Evolutionary conservation across 495 filamentous ascomycete genomes (phyloP).

Genomic region (Mycothermus thermophilus): DNA sequence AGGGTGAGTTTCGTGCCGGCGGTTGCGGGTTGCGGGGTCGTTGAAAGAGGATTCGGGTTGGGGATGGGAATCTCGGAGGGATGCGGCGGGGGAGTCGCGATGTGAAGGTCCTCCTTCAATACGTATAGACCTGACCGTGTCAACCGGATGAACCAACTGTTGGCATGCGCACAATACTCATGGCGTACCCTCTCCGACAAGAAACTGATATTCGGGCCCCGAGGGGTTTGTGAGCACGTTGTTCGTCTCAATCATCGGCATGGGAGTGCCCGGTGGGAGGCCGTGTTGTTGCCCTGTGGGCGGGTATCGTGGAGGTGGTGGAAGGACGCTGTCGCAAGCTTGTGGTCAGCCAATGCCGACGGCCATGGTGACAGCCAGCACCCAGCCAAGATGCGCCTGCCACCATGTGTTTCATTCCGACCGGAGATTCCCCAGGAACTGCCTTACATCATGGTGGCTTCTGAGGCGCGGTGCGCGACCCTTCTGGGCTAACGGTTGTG

Average conservation of each 20-base stretch:
- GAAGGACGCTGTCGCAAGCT: constrained; percentile 51
- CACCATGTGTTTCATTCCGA: not conserved
- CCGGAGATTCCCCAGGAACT: too few species aligned
- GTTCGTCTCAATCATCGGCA: constrained; percentile 78
- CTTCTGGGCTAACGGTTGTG: too few species aligned
- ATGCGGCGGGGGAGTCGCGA: constrained; percentile 90
- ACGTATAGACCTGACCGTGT: constrained; percentile 59
- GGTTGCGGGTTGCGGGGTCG: constrained; percentile 63
- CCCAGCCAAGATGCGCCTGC: too few species aligned
- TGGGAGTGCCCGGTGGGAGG: constrained; percentile 43
- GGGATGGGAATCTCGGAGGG: constrained; percentile 76
- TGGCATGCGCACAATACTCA: too few species aligned
- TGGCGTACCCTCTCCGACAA: constrained; percentile 78
- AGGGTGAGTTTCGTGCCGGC: constrained; percentile 78
- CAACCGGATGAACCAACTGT: too few species aligned
- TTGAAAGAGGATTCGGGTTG: constrained; percentile 82
- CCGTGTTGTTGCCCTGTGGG: constrained; percentile 51
- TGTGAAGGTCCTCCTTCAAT: constrained; percentile 74
- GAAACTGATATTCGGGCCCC: constrained; percentile 65
- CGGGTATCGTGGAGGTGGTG: constrained; percentile 74
- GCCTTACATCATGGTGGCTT: constrained; percentile 19
- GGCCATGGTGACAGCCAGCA: not conserved
- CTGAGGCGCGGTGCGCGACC: too few species aligned
- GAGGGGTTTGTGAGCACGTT: constrained; percentile 70
- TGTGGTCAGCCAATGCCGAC: constrained; percentile 9